phyloP scores from a whole-genome alignment of 306 rosid genomes.

The Geum urbanum region DNA sequence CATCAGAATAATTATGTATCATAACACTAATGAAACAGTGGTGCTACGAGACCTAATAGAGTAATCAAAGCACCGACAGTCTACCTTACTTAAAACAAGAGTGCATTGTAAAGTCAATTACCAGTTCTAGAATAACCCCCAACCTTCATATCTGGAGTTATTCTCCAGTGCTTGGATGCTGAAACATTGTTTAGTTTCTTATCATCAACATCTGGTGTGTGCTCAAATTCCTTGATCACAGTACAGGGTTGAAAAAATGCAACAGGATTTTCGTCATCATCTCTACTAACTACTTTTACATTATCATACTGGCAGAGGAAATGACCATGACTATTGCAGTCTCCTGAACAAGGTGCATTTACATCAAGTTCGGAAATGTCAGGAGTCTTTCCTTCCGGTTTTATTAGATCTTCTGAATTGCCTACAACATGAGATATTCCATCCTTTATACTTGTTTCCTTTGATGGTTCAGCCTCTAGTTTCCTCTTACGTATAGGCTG shows the following conservation, averaged over 20 bases:
- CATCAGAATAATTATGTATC: conserved; percentile 14
- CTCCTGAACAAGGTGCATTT: conserved; percentile 5
- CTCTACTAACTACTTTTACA: conserved; percentile 42
- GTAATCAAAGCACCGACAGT: background rate
- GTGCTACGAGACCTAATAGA: background rate
- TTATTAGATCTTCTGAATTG: conserved; percentile 24
- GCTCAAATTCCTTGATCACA: conserved; percentile 24
- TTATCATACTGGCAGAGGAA: conserved; percentile 13
- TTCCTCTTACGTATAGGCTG: conserved; percentile 39
- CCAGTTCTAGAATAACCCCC: conserved; percentile 23
- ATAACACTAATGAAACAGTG: background rate
- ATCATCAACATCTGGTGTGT: conserved; percentile 16
- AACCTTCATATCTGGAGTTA: conserved; percentile 23
- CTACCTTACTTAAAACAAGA: background rate
- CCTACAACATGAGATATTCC: conserved; percentile 16
- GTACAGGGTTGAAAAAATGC: conserved; percentile 31
- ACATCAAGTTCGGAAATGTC: conserved; percentile 27
- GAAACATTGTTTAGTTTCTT: conserved; percentile 21
- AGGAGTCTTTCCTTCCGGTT: conserved; percentile 23
- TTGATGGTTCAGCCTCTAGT: conserved; percentile 28
- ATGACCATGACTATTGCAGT: conserved; percentile 20
- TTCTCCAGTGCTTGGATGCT: conserved; percentile 23
- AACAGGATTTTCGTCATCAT: conserved; percentile 54
- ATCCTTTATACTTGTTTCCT: conserved; percentile 26
- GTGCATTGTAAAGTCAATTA: conserved; percentile 21